Evolutionary conservation across 169 alveolate species (phyloP), one percentile per base, ranked within the genome.

Genomic region (Plasmodium gonderi): DNA sequence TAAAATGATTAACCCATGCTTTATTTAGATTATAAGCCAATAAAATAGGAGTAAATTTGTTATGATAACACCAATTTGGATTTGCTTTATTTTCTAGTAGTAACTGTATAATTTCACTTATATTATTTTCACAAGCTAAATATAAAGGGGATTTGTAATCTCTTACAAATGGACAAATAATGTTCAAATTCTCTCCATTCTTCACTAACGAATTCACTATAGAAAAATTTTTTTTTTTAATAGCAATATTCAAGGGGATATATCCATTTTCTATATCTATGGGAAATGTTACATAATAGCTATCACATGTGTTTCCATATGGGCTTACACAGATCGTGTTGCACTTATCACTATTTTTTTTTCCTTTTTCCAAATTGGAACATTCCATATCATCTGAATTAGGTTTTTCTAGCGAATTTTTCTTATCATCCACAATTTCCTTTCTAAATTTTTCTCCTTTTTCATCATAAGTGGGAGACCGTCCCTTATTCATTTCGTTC

Each of bases 61-160:
- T 95, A 74, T 96, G 96, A 90, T 95, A 95, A 64, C 95, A 87
- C 97, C 98, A 97, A 79, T 96, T 97, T 31, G 98, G 96, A 79
- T 97, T 96, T 29, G 98, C 98, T 23, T 98, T 98, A 44, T 94
- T 92, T 81, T 96, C 96, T 79, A 97, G 93, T 23, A 96, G 72
- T 80, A 96, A 76, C 38, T 95, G 94, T 26, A 97, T 96, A 64
- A 95, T 94, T 81, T 95, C 98, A 44, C 92, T 85, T 42, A 93
- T 92, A 72, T 95, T 94, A 75, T 90, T 92, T 87, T 96, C 98
- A 80, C 98, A 97, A 8, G 98, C 98, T 23, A 97, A 87, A 85
- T 95, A 96, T n/a, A 97, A 90, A n/a, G 98, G 98, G 33, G 98
- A 96, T 80, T 96, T 97, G 91, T 95, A 97, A 40, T 94, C 92